Conservation (phyloP, 2,329 filamentous ascomycete genomes). For the Phaeosphaeria sp. region DNA sequence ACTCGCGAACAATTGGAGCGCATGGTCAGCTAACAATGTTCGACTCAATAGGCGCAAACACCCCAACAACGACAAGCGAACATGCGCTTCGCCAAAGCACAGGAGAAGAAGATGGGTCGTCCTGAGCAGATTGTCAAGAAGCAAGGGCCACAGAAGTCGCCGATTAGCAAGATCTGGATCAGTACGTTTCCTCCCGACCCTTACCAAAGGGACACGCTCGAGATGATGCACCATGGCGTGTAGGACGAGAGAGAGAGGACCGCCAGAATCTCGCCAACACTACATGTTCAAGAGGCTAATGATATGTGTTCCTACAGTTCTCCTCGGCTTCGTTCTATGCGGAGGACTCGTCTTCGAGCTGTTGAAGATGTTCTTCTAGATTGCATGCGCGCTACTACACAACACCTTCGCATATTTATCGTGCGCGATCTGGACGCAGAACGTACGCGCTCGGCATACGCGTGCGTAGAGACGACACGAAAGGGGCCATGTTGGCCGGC, state of each 20-base stretch:
- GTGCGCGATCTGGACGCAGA: too few species aligned
- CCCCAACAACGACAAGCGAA: conserved; percentile 83
- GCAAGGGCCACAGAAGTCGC: conserved; percentile 54
- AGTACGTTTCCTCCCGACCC: conserved; percentile 54
- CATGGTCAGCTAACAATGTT: too few species aligned
- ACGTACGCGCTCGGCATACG: too few species aligned
- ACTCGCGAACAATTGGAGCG: not conserved
- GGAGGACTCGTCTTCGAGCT: conserved; percentile 67
- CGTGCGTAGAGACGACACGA: too few species aligned
- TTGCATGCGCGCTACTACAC: not conserved
- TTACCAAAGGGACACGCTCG: not conserved
- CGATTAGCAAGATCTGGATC: conserved; percentile 64
- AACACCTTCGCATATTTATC: not conserved
- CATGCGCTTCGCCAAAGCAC: conserved; percentile 75
- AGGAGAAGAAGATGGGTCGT: conserved; percentile 78
- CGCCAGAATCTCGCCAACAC: too few species aligned
- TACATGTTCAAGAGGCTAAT: not conserved
- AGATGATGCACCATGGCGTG: too few species aligned
- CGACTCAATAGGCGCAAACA: conserved; percentile 71
- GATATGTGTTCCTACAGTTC: conserved; percentile 47
- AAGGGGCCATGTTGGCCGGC: not conserved
- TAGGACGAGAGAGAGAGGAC: too few species aligned
- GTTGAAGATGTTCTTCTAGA: conserved; percentile 55
- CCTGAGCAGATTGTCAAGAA: conserved; percentile 58
- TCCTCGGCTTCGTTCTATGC: conserved; percentile 68